phyloP scores from a whole-genome alignment of 495 filamentous ascomycete species.

The Talaromyces proteolyticus region DNA sequence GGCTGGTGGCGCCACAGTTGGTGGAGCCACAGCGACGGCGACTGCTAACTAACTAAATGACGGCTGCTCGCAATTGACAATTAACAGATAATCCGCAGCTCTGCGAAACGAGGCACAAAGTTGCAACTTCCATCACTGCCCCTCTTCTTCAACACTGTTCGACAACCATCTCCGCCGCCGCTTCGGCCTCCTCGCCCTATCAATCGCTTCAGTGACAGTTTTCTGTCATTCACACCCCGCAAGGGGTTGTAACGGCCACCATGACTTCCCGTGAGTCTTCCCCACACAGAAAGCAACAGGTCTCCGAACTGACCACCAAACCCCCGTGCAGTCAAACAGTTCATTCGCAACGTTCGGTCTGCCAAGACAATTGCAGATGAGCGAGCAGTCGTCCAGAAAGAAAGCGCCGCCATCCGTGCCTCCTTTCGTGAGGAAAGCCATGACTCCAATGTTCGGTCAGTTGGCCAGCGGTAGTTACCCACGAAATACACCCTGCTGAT shows the following conservation, averaged over 20 bases:
- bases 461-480: conserved; percentile 5
- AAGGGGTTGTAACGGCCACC: conserved; percentile 11
- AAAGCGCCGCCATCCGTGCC: conserved; percentile 93
- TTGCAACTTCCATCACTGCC: not conserved
- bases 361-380: conserved; percentile 99
- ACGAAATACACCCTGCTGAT: conserved; percentile 16
- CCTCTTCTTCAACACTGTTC: not conserved
- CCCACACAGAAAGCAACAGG: conserved; percentile 22
- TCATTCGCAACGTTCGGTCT: conserved; percentile 97
- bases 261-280: conserved; percentile 64
- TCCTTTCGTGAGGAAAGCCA: conserved; percentile 96
- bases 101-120: too few species aligned
- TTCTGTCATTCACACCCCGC: conserved; percentile 4
- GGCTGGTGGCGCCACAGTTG: too few species aligned
- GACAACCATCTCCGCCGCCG: not conserved
- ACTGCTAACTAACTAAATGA: too few species aligned
- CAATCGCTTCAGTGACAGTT: not conserved
- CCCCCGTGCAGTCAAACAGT: conserved; percentile 78
- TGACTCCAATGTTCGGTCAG: conserved; percentile 80
- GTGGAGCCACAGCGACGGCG: too few species aligned
- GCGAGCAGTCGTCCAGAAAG: conserved; percentile 95
- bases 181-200: not conserved
- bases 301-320: conserved; percentile 9
- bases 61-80: too few species aligned
- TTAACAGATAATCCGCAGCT: too few species aligned